Base-by-base conservation (phyloP, 2,329 filamentous ascomycete species). In the Ramularia endophylla region DNA sequence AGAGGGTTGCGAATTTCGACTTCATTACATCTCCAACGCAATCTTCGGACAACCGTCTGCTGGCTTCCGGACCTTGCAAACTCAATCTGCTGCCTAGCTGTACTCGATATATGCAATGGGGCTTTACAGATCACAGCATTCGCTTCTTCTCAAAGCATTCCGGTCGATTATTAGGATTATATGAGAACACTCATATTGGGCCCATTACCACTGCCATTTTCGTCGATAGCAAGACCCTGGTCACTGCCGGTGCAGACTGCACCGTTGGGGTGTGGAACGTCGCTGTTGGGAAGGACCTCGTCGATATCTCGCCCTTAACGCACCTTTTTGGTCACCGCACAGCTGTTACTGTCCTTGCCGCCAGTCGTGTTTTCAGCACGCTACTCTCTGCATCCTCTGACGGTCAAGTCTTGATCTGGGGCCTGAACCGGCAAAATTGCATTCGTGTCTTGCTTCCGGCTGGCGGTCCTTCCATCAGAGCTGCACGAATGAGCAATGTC, bases 91-190 rank as follows among this genome's bases (percentile, higher is more conserved):
- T 89, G 0, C 89, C 90, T 0, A 69, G 71, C 36, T 94, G 87
- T 58, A 89, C 97, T 65, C 88, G 88, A 54, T 95, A 87, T 57
- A 76, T 97, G 52, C 88, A 95, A 66, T 97, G 90, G 90, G 90
- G 90, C 1, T 97, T 94, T 55, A 85, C 87, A 1, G 92, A 98
- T 63, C 87, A 86, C 54, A 94, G 87, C 52, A 77, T 98, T 19
- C 83, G 92, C 3, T 97, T 98, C 70, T 95, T 87, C 66, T 79
- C 84, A 41, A 81, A 83, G 35, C 87, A 95, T 52, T 86, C 79
- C 43, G 82, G 86, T 58, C 89, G 87, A 70, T 72, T 85, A 16
- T 79, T 94, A 27, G 90, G 90, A 0, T 74, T 95, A 13, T 95
- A 90, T 58, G 92, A 98, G 63, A 94, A 97, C 58, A 72, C 95